These are phyloP conservation scores for Mycena vitilis DNA, from an alignment of 768 basidiomycete species.

Conservation along the genomic window DNA sequence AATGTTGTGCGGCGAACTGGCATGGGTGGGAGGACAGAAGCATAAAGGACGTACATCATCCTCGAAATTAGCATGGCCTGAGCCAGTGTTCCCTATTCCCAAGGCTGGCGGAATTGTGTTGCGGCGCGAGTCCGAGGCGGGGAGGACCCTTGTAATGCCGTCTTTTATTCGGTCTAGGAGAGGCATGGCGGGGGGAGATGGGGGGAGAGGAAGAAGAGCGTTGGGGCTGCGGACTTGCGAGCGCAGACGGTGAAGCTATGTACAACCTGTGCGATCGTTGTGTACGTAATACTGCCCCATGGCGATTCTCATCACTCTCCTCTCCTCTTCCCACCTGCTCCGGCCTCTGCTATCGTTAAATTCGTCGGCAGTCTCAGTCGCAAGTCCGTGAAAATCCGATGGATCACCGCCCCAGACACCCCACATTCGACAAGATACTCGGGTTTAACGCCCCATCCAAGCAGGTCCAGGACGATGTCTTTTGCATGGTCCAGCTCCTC, in stretches of 20 bases:
- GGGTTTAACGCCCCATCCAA: constrained; percentile 64
- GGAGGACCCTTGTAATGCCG: constrained; percentile 58
- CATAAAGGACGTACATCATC: constrained; percentile 73
- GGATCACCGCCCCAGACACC: constrained; percentile 47
- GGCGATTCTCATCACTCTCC: neutral
- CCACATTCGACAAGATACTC: constrained; percentile 61
- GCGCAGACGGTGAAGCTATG: neutral
- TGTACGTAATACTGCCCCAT: neutral
- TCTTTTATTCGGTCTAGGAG: constrained; percentile 69
- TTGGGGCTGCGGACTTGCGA: constrained; percentile 17
- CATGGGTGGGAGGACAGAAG: constrained; percentile 33
- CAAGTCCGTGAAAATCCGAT: constrained; percentile 56
- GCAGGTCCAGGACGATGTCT: constrained; percentile 60
- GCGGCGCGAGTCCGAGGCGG: constrained; percentile 47
- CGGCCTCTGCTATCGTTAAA: neutral
- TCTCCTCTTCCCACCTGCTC: neutral
- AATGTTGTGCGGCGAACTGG: constrained; percentile 32
- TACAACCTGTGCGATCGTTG: neutral
- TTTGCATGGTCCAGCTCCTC: constrained; percentile 44
- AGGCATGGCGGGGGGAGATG: constrained; percentile 52
- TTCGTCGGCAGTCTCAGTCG: constrained; percentile 37
- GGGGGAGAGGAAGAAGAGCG: constrained; percentile 14
- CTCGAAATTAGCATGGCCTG: constrained; percentile 70
- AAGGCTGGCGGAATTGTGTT: constrained; percentile 50
- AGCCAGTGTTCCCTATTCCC: constrained; percentile 66